Evolutionary conservation across 2,329 filamentous ascomycete species (phyloP).

Genomic region (Xylariaceae sp.): DNA sequence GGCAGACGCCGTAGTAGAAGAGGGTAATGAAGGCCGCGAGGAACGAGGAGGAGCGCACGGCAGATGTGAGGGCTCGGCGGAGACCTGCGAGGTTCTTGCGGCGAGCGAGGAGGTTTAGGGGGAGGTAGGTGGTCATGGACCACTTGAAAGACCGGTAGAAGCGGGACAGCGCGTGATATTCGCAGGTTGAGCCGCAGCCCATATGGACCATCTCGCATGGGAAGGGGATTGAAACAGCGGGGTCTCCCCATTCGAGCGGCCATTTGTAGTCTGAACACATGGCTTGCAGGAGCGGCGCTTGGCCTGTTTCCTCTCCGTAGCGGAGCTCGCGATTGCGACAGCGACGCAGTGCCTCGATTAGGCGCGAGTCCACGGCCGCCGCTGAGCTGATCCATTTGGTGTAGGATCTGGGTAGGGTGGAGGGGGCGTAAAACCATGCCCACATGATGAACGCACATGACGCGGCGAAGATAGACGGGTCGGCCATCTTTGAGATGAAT

Average conservation of each 20-base stretch:
- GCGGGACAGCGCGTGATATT: constrained; percentile 65
- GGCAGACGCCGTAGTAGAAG: constrained; percentile 83
- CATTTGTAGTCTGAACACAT: constrained; percentile 70
- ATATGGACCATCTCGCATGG: constrained; percentile 84
- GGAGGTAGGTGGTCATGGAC: constrained; percentile 72
- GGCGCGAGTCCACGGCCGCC: constrained; percentile 68
- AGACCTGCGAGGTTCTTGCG: constrained; percentile 45
- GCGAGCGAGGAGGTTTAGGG: constrained; percentile 62
- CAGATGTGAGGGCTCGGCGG: constrained; percentile 51
- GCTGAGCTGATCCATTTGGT: constrained; percentile 77
- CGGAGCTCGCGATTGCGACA: constrained; percentile 59
- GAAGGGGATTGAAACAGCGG: constrained; percentile 63
- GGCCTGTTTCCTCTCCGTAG: constrained; percentile 71
- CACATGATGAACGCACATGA: constrained; percentile 80
- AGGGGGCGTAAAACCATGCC: constrained; percentile 77
- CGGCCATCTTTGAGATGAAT: constrained; percentile 45
- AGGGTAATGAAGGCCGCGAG: constrained; percentile 71
- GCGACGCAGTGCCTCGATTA: constrained; percentile 69
- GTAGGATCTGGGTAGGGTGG: constrained; percentile 67
- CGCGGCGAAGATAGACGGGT: constrained; percentile 66
- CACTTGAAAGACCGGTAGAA: constrained; percentile 68
- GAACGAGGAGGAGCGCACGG: constrained; percentile 69
- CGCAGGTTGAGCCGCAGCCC: constrained; percentile 68
- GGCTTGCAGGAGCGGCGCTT: constrained; percentile 60
- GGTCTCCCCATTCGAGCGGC: constrained; percentile 70